Evolutionary conservation across 2,329 filamentous ascomycete genomes (phyloP).

Genomic region (Fusarium sp.): DNA sequence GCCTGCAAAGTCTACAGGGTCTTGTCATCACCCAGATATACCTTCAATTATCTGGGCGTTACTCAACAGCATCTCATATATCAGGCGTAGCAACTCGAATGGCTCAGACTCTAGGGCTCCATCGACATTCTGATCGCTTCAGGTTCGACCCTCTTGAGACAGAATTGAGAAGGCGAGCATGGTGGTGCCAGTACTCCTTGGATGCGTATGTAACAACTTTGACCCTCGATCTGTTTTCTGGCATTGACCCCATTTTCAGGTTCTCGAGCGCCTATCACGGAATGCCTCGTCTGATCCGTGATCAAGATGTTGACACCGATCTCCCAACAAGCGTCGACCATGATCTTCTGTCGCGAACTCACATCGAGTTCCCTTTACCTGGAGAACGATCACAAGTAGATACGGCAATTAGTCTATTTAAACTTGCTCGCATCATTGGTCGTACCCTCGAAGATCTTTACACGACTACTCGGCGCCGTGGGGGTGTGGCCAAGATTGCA

Average conservation of each 20-base stretch:
- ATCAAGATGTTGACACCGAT: conserved; percentile 47
- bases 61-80: conserved; percentile 40
- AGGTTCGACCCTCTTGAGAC: conserved; percentile 47
- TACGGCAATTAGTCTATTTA: conserved; percentile 42
- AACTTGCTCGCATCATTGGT: conserved; percentile 44
- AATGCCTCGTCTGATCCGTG: conserved; percentile 46
- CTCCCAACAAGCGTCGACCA: conserved; percentile 44
- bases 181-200: conserved; percentile 48
- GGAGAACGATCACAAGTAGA: conserved; percentile 46
- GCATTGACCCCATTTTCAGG: neutral
- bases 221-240: neutral
- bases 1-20: conserved; percentile 39
- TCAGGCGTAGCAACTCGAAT: conserved; percentile 43
- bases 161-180: conserved; percentile 41
- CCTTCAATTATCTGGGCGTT: conserved; percentile 41
- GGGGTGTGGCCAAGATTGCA: conserved; percentile 42
- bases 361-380: conserved; percentile 44
- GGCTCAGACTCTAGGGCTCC: conserved; percentile 44
- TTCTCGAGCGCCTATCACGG: conserved; percentile 46
- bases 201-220: conserved; percentile 32
- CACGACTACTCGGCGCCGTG: conserved; percentile 44
- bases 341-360: conserved; percentile 41
- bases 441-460: conserved; percentile 43
- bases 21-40: conserved; percentile 44
- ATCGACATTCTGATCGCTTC: conserved; percentile 46